Evolutionary conservation across 306 rosid species (phyloP), one percentile per base, ranked within the genome.

Genomic region (Inga oerstediana): DNA sequence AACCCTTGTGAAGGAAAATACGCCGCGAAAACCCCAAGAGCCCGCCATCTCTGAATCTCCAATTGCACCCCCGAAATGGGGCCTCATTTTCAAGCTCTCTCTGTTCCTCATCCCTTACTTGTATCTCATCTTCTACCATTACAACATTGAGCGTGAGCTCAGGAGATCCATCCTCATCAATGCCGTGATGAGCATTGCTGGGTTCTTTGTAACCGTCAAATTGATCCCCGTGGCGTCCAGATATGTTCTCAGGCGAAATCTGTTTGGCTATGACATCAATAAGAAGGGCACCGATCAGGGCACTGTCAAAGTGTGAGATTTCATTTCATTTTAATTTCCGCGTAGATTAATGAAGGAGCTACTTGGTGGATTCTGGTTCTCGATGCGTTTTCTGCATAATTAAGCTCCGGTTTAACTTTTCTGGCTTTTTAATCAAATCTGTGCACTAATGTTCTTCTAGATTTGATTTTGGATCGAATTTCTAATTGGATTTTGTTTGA

Each of bases 201-300:
- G 93, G 19, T 91, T 91, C 71, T 85, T 91, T 48, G 72, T 88
- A 34, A 91, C 94, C 9, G 79, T 96, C 13, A 90, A 83, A 81
- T 52, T 96, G 92, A 94, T 96, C 74, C 98, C 99, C 3, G 92
- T 96, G 41, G 97, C 99, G 7, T 92, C 95, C 73, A 88, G 83
- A 94, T 92, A 91, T 75, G 94, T 94, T 77, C 85, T 93, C 12
- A 86, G 88, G 80, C 89, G 97, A 19, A 91, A 86, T 44, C 90
- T 96, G 20, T 96, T 89, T 89, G 99, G 99, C 35, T 89, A 68
- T 85, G 99, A 96, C 66, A 96, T 96, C 84, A 96, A 96, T 81
- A 96, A 96, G 85, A 94, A 85, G 92, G 99, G 97, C 20, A 96
- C 97, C 64, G 86, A 84, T 79, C 97, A 83, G 61, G 99, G 99